phyloP scores from a whole-genome alignment of 2,329 filamentous ascomycete genomes.

The Sporothrix brunneoviolacea region DNA sequence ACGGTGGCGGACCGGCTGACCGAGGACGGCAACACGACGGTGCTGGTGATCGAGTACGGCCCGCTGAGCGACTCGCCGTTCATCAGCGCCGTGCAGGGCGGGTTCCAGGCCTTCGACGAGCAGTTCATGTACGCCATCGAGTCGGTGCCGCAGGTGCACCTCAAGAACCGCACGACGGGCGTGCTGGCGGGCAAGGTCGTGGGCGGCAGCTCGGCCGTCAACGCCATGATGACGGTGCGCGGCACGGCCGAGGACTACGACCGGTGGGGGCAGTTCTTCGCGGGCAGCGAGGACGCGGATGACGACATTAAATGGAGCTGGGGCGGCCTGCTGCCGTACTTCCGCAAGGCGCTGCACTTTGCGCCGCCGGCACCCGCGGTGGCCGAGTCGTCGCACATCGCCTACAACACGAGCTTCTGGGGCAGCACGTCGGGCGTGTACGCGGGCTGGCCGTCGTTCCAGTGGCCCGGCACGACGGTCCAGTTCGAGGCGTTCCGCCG shows the following conservation, averaged over 20 bases:
- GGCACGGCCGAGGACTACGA: conserved; percentile 29
- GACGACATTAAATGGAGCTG: conserved; percentile 18
- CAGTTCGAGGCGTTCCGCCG: conserved; percentile 30
- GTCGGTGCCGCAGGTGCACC: conserved; percentile 25
- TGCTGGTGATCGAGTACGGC: conserved; percentile 22
- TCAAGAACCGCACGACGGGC: conserved; percentile 20
- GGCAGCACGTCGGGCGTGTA: conserved; percentile 30
- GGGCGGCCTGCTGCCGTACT: conserved; percentile 25
- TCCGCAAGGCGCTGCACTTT: conserved; percentile 26
- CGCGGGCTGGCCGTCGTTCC: conserved; percentile 30
- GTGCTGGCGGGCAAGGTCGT: conserved; percentile 26
- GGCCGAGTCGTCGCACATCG: conserved; percentile 25
- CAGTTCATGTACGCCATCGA: conserved; percentile 22
- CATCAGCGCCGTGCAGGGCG: conserved; percentile 18
- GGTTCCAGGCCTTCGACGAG: conserved; percentile 16
- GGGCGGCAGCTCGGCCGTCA: conserved; percentile 32
- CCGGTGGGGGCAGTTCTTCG: conserved; percentile 29
- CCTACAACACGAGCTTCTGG: conserved; percentile 30
- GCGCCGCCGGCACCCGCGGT: conserved; percentile 14
- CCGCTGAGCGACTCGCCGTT: conserved; percentile 17
- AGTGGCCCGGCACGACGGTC: conserved; percentile 26
- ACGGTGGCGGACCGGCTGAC: conserved; percentile 21
- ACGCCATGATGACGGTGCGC: conserved; percentile 30
- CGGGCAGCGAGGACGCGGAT: neutral
- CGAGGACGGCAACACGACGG: conserved; percentile 17